phyloP scores from a whole-genome alignment of 805 yeast genomes.

The Kuraishia cidri region DNA sequence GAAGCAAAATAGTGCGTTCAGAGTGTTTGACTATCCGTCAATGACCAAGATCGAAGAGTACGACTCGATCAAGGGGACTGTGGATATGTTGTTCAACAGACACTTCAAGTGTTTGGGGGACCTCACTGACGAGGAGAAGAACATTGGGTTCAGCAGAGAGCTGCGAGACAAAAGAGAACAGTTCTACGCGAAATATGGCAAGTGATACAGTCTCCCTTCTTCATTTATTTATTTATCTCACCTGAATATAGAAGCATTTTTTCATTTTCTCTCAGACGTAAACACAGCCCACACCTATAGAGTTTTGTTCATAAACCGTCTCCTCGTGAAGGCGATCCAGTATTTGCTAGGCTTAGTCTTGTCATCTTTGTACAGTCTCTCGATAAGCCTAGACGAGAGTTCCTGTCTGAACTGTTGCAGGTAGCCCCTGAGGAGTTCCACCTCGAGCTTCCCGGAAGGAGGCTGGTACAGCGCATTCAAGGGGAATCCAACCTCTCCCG shows the following conservation, averaged over 20 bases:
- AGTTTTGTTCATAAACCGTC: slow-evolving; percentile 92
- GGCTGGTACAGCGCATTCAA: slow-evolving; percentile 71
- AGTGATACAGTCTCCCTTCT: slow-evolving; percentile 8
- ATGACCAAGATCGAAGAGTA: slow-evolving; percentile 17
- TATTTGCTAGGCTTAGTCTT: slow-evolving; percentile 66
- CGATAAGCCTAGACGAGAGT: slow-evolving; percentile 70
- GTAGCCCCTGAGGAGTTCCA: slow-evolving; percentile 72
- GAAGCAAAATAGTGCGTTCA: slow-evolving; percentile 20
- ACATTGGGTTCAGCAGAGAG: slow-evolving; percentile 13
- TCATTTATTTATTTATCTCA: neutral
- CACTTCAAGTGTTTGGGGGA: slow-evolving; percentile 16
- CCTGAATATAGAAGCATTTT: neutral
- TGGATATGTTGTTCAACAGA: slow-evolving; percentile 18
- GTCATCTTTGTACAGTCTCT: slow-evolving; percentile 58
- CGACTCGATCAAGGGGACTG: slow-evolving; percentile 14
- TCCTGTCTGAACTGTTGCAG: slow-evolving; percentile 94
- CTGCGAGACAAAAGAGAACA: slow-evolving; percentile 18
- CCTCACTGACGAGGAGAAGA: slow-evolving; percentile 13
- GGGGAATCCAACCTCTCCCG: slow-evolving; percentile 95
- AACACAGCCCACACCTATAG: too few species aligned
- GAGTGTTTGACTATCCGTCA: slow-evolving; percentile 19
- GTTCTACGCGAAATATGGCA: slow-evolving; percentile 15
- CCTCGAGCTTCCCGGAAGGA: slow-evolving; percentile 66
- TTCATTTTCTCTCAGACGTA: too few species aligned
- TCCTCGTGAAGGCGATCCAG: slow-evolving; percentile 94